Percentiles rank a stretch among this genome's conserved stretches.
Evolutionary conservation across 805 yeast genomes (phyloP).

Genomic region (Yamadazyma takamatsuzukensis): DNA sequence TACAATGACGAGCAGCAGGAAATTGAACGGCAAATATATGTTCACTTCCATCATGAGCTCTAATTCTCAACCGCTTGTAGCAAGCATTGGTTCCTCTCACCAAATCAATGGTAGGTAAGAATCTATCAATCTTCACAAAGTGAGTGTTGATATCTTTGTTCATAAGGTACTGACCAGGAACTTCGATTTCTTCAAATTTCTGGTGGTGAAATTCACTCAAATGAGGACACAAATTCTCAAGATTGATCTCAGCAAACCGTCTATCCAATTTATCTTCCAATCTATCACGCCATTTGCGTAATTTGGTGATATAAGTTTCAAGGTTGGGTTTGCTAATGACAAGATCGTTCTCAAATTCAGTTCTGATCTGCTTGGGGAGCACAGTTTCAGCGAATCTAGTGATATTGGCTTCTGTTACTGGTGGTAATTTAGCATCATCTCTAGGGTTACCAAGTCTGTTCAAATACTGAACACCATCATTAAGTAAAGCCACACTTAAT

Average conservation of each 20-base stretch:
- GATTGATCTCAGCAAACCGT: constrained; percentile 69
- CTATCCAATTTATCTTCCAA: constrained; percentile 89
- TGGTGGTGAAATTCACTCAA: constrained; percentile 97
- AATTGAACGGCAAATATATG: constrained; percentile 95
- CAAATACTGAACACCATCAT: constrained; percentile 89
- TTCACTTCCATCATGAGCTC: constrained; percentile 90
- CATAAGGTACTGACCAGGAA: constrained; percentile 93
- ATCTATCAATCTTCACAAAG: constrained; percentile 89
- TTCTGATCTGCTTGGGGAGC: constrained; percentile 79
- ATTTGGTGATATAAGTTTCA: constrained; percentile 77
- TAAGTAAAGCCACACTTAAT: constrained; percentile 83
- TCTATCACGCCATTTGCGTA: constrained; percentile 90
- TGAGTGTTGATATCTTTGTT: constrained; percentile 87
- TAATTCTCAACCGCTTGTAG: constrained; percentile 79
- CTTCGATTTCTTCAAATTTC: constrained; percentile 94
- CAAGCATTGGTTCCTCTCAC: constrained; percentile 90
- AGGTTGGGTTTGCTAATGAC: constrained; percentile 82
- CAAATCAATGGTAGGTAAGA: constrained; percentile 82
- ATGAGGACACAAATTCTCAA: constrained; percentile 92
- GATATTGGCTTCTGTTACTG: constrained; percentile 85
- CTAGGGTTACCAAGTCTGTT: constrained; percentile 84
- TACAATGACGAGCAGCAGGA: constrained; percentile 96
- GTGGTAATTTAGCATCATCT: constrained; percentile 83
- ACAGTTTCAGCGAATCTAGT: constrained; percentile 90
- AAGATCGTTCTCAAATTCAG: constrained; percentile 89